Conservation (phyloP, 768 basidiomycete genomes). For the Scleroderma bovista region DNA sequence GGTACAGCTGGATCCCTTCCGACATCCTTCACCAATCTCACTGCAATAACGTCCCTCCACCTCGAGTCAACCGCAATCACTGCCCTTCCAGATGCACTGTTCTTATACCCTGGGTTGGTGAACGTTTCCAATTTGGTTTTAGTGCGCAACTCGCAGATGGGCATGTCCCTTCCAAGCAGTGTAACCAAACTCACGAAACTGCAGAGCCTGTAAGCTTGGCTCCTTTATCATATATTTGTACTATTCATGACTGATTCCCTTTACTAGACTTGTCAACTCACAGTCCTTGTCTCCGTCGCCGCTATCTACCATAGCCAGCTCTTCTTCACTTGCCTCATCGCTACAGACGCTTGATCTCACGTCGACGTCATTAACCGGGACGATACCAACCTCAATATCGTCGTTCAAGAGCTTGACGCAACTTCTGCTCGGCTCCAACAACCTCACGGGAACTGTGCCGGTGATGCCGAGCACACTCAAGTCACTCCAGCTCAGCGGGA, state of each 20-base stretch:
- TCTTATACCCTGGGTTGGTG: slow-evolving; percentile 28
- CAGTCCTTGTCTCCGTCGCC: slow-evolving; percentile 30
- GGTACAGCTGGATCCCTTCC: slow-evolving; percentile 39
- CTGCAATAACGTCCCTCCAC: slow-evolving; percentile 34
- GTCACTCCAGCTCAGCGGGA: slow-evolving; percentile 31
- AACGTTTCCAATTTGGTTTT: slow-evolving; percentile 33
- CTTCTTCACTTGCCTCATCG: slow-evolving; percentile 27
- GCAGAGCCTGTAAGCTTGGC: slow-evolving; percentile 33
- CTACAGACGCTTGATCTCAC: slow-evolving; percentile 36
- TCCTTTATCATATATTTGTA: not conserved
- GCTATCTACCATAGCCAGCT: slow-evolving; percentile 27
- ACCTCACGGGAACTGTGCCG: slow-evolving; percentile 32
- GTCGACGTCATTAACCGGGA: slow-evolving; percentile 34
- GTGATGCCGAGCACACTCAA: slow-evolving; percentile 32
- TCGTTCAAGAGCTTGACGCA: slow-evolving; percentile 32
- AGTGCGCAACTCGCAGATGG: slow-evolving; percentile 37
- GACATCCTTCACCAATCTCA: slow-evolving; percentile 31
- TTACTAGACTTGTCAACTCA: slow-evolving; percentile 31
- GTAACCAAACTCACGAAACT: slow-evolving; percentile 27
- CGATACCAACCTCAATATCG: slow-evolving; percentile 30
- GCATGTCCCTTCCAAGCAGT: slow-evolving; percentile 32
- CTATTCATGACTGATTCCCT: slow-evolving; percentile 2
- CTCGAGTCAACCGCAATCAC: slow-evolving; percentile 37
- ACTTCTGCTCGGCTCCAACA: slow-evolving; percentile 35
- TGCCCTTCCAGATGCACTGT: slow-evolving; percentile 29